phyloP scores from a whole-genome alignment of 129 eudicot genomes.

The Centrapalus pauciflorus region DNA sequence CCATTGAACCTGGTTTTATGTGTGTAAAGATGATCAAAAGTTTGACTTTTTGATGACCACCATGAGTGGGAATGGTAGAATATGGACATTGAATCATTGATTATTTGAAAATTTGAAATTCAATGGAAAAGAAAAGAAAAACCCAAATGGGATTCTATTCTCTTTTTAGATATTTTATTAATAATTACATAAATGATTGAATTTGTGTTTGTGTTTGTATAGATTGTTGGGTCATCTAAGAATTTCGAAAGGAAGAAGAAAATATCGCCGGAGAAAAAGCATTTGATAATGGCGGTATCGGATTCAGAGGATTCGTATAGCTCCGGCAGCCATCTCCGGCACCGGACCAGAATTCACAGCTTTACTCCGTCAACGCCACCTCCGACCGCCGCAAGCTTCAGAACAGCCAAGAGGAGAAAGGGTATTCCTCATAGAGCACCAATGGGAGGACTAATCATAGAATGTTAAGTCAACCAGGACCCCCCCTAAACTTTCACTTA shows the following conservation, averaged over 20 bases:
- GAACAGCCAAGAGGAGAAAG: constrained; percentile 81
- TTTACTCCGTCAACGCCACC: constrained; percentile 91
- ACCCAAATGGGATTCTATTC: constrained; percentile 11
- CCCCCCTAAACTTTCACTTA: constrained; percentile 19
- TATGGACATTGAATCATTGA: constrained; percentile 28
- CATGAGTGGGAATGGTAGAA: constrained; percentile 27
- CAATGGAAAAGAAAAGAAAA: not conserved
- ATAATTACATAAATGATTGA: not conserved
- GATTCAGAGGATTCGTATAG: constrained; percentile 74
- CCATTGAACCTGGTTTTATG: constrained; percentile 2
- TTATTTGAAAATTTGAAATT: constrained; percentile 22
- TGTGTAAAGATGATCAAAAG: constrained; percentile 19
- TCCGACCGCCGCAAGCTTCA: constrained; percentile 40
- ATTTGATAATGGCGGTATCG: constrained; percentile 23
- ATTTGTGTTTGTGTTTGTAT: not conserved
- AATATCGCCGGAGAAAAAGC: constrained; percentile 43
- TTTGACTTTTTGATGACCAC: constrained; percentile 25
- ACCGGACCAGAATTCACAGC: constrained; percentile 34
- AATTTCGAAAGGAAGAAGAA: constrained; percentile 45
- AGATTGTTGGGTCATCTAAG: constrained; percentile 77
- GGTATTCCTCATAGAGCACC: constrained; percentile 98
- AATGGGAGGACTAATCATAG: constrained; percentile 61
- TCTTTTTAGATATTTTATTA: not conserved
- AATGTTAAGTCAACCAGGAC: constrained; percentile 25
- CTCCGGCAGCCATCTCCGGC: constrained; percentile 45